Evolutionary conservation across 2,329 filamentous ascomycete genomes (phyloP), one percentile per base, ranked within the genome.

Genomic region (Thelonectria rubi): DNA sequence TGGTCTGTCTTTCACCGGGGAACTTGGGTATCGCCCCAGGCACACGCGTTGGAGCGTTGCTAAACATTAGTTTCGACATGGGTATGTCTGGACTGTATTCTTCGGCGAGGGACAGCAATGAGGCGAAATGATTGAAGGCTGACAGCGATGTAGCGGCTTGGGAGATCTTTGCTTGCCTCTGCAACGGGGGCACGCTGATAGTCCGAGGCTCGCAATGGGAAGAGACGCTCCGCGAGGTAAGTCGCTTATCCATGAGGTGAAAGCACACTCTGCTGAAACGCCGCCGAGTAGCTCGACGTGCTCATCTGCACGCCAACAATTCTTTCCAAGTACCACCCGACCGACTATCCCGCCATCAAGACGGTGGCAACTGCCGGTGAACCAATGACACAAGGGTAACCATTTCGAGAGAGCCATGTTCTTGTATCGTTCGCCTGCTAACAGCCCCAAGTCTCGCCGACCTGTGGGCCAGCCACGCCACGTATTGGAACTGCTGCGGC

Each of bases 31-130:
- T 88, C 52, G 73, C 67, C 11, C 72, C 77, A 2, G 85, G 85
- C 12, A 82, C 78, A 11, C 79, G 79, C 12, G 85, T 88, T 8
- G 84, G 81, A 3, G 84, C 86, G 57, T 76, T 87, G 7, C 76
- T 88, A 42, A 87, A 84, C 62, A 81, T 88, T 46, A 83, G 82
- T 45, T 88, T 88, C 63, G 86, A 88, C 64, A 87, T 88, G 84
- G 83, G 85, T 86, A 77, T 68, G 82, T 75, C 39, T 14, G 37
- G 55, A 55, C 61, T 60, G 48, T 55, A n/a, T n/a, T n/a, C n/a
- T n/a, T n/a, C n/a, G 51, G 17, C 7, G 15, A 30, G n/a, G 15
- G 34, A 18, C 20, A 17, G 5, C 2, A 61, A 39, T 45, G 7
- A 37, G 9, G 3, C 6, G 20, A 20, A 5, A 9, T 4, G 17